Evolutionary conservation across 768 basidiomycete genomes (phyloP), one percentile per base, ranked within the genome.

Genomic region (Gautieria morchelliformis): DNA sequence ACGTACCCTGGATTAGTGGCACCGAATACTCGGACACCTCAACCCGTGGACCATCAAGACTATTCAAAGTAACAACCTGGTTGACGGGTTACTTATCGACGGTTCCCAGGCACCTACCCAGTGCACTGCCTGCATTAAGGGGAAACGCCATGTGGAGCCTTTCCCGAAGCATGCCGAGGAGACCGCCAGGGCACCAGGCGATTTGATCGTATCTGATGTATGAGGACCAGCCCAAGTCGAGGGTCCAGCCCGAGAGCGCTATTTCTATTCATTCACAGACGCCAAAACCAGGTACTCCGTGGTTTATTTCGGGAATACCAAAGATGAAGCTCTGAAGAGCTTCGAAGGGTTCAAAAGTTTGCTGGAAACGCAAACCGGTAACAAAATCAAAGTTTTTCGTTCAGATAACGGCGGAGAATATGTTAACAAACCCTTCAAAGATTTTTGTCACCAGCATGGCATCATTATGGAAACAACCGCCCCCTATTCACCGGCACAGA

Each of bases 401-500:
- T 14, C 40, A 3, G 40, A 41, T 41, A 41, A 41, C 7, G 40
- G 40, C 7, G 40, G 40, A 4, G 50, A 52, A 52, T 52, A 52
- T 19, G 32, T 33, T 2, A 70, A 72, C 22, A 49, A 50, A 0
- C 47, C 58, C 2, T 37, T 70, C 11, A 63, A 59, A 39, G 14
- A 46, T 0, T 71, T 67, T 60, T 64, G 64, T 24, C 54, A 39
- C 0, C 4, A 49, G 0, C 58, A 63, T 1, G 71, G 73, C 0
- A 72, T 73, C 7, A 62, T 63, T 0, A 57, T 72, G 0, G 66
- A 75, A 14, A 63, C 61, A 0, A 71, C 67, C 0, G 67, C 66
- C 3, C 74, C 70, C 3, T 73, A 75, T 35, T 69, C 70, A 6
- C 71, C 70, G 0, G 61, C 68, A 0, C 71, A 75, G 30, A 76